Base-by-base conservation (phyloP, 148 eudicot species). In the Rhododendron henanense region DNA sequence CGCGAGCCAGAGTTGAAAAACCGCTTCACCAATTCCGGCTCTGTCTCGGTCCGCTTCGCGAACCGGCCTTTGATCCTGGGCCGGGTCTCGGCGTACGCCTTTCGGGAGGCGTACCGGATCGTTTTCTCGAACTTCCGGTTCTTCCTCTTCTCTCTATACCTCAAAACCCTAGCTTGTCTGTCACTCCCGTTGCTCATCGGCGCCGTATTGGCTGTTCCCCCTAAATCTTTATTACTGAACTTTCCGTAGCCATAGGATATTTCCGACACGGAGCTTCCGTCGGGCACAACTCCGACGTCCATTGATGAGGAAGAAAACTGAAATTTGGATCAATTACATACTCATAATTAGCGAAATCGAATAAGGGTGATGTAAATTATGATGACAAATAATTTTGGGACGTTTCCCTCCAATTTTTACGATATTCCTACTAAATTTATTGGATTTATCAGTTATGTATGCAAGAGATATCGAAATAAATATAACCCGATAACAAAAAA, bases 111-210 rank as follows among this genome's bases (percentile, higher is more conserved):
- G 85, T 96, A 96, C 1, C 99, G 92, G 48, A 96, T 95, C 10
- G 98, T 96, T 87, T 96, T 96, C 92, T 96, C 94, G 75, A 96
- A 96, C 89, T 92, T 96, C 25, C 99, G 85, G 86, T 95, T 96
- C 93, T 96, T 96, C 87, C 94, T 89, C 91, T 94, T 96, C 91
- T 96, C 99, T 65, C 94, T 94, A 91, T 95, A 96, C 90, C 99
- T 87, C 85, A 95, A 83, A 31, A 96, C 99, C 85, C 98, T 92
- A 37, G 98, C 98, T 81, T 91, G 93, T 69, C 99, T 85, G 84
- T 94, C 95, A 76, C 88, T 84, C 50, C 39, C 86, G 51, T 85
- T 86, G 63, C 31, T 71, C 41, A 33, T 33, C 41, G 76, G 19
- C 4, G 3, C 41, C 76, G 76, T 31, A 33, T 71, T 71, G 41